A percentile compares a stretch with the other conserved stretches of the same genome.
Conservation (phyloP, 163 green algal species). For the Scenedesmus sp. region DNA sequence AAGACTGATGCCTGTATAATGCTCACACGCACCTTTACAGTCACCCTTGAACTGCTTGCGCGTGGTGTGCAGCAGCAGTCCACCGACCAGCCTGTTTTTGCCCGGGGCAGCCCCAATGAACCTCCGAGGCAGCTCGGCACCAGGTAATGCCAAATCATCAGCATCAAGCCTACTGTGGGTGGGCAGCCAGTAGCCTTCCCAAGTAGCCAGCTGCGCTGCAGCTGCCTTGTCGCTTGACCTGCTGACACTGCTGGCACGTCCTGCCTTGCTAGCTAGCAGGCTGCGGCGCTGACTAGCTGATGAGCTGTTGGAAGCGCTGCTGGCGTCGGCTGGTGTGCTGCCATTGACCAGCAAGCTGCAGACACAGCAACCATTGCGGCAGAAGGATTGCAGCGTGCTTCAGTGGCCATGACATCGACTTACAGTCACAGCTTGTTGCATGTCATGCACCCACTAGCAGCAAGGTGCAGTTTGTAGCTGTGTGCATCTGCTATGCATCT, state of each 20-base stretch:
- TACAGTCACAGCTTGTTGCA: too few species aligned
- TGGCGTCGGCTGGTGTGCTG: too few species aligned
- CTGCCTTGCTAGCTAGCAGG: neutral
- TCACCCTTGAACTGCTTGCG: neutral
- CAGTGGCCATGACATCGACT: too few species aligned
- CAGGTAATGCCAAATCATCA: neutral
- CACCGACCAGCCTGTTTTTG: neutral
- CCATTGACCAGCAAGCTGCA: too few species aligned
- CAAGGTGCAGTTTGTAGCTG: too few species aligned
- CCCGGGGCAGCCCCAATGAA: neutral
- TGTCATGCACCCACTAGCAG: too few species aligned
- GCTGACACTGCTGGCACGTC: neutral
- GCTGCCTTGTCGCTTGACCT: neutral
- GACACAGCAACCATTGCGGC: too few species aligned
- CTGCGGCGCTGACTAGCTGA: neutral
- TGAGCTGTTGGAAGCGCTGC: too few species aligned
- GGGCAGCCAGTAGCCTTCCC: neutral
- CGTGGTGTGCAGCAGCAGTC: constrained; percentile 14
- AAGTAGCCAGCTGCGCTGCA: neutral
- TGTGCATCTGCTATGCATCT: too few species aligned
- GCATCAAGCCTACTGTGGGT: neutral
- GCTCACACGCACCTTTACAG: neutral
- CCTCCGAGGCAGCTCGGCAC: neutral
- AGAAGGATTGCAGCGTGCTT: too few species aligned
- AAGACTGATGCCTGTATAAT: too few species aligned